A percentile compares a stretch with the other conserved stretches of the same genome.
Conservation (phyloP, 2,329 filamentous ascomycete genomes). For the Juglanconis oblonga region DNA sequence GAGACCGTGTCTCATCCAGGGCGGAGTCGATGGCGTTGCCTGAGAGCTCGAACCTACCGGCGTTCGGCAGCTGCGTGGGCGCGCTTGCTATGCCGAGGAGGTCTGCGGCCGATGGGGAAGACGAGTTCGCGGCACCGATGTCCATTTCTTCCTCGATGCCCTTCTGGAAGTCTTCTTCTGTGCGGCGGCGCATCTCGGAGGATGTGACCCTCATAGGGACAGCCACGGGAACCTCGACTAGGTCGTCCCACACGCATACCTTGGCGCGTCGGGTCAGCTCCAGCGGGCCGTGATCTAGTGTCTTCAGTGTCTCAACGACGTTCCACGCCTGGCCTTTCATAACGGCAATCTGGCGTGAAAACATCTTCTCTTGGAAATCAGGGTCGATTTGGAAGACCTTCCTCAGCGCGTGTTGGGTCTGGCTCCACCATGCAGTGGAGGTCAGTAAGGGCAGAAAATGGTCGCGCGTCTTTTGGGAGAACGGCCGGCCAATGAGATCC, state of each 20-base stretch:
- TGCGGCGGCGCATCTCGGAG: constrained; percentile 74
- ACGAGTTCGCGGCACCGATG: constrained; percentile 69
- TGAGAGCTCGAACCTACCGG: constrained; percentile 70
- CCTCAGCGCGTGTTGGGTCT: constrained; percentile 84
- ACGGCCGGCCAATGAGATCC: constrained; percentile 91
- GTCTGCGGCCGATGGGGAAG: constrained; percentile 52
- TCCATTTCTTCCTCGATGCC: constrained; percentile 84
- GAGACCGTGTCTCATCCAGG: constrained; percentile 35
- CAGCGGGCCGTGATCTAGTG: constrained; percentile 84
- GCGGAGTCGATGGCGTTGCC: constrained; percentile 37
- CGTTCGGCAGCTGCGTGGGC: constrained; percentile 66
- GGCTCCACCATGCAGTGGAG: constrained; percentile 94
- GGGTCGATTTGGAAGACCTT: constrained; percentile 86
- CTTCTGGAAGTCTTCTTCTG: constrained; percentile 42
- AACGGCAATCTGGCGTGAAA: constrained; percentile 94
- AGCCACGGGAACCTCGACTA: constrained; percentile 92
- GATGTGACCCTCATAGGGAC: constrained; percentile 84
- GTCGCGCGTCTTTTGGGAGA: constrained; percentile 87
- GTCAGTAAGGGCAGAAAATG: constrained; percentile 96
- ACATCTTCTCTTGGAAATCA: constrained; percentile 99
- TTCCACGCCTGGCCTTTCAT: constrained; percentile 99
- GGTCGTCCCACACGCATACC: constrained; percentile 96
- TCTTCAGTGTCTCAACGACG: constrained; percentile 95
- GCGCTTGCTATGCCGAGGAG: constrained; percentile 66
- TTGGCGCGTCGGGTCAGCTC: constrained; percentile 87